Conservation (phyloP, 2,329 filamentous ascomycete species). For the Fusarium decemcellulare region DNA sequence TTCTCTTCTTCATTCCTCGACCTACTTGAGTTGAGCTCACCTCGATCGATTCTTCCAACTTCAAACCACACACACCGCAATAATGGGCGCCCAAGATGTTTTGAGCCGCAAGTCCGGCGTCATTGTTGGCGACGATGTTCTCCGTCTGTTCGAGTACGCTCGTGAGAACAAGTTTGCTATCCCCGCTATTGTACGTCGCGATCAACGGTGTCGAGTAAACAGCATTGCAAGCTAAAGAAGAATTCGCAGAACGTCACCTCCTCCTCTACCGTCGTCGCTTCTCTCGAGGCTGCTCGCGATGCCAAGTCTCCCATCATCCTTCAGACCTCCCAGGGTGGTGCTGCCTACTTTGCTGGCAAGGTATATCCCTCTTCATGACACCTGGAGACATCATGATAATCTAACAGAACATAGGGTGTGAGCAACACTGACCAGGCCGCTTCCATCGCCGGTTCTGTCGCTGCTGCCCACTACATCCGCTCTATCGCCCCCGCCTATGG, state of each 20-base stretch:
- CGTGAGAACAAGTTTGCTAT: slow-evolving; percentile 91
- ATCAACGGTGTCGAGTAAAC: background rate
- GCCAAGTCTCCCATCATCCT: slow-evolving; percentile 92
- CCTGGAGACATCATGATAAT: slow-evolving; percentile 13
- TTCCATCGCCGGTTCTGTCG: slow-evolving; percentile 89
- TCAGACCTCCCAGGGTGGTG: slow-evolving; percentile 93
- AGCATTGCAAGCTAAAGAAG: slow-evolving; percentile 8
- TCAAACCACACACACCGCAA: slow-evolving; percentile 45
- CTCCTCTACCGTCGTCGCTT: slow-evolving; percentile 81
- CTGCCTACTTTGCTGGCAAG: slow-evolving; percentile 94
- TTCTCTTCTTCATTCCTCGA: slow-evolving; percentile 33
- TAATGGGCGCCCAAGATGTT: slow-evolving; percentile 57
- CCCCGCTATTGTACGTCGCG: slow-evolving; percentile 75
- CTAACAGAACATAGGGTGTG: slow-evolving; percentile 70
- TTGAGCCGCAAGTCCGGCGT: slow-evolving; percentile 68
- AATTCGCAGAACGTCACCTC: slow-evolving; percentile 84
- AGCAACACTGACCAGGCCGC: slow-evolving; percentile 86
- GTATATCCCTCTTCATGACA: slow-evolving; percentile 54
- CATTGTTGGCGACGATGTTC: slow-evolving; percentile 68
- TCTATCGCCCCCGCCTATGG: slow-evolving; percentile 89
- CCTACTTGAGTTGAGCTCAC: slow-evolving; percentile 33
- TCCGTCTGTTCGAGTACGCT: slow-evolving; percentile 87
- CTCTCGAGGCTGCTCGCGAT: slow-evolving; percentile 96
- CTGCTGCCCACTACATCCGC: slow-evolving; percentile 94
- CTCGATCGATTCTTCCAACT: slow-evolving; percentile 25